Conservation (phyloP, 78 protist species). For the Mastigamoeba balamuthi region DNA sequence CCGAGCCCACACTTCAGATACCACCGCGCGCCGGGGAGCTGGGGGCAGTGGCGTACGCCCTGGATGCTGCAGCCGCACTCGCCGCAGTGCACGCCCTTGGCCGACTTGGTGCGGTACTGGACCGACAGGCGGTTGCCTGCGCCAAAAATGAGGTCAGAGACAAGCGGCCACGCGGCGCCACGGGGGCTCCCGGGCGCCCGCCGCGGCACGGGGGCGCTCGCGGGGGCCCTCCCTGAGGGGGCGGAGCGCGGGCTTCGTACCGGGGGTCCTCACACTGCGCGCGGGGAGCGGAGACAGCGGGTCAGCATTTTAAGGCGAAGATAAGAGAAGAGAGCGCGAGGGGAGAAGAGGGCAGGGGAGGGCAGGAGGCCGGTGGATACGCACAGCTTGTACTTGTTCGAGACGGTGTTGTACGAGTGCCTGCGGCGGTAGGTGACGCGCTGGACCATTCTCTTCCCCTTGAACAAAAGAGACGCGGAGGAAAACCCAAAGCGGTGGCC, state of each 20-base stretch:
- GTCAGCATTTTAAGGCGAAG: too few relatives aligned
- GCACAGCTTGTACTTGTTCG: constrained; percentile 12
- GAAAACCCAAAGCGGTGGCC: too few relatives aligned
- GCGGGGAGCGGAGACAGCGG: too few relatives aligned
- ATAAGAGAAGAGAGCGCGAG: background rate
- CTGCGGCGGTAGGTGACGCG: constrained; percentile 46
- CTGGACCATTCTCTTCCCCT: constrained; percentile 27
- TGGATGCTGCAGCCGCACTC: constrained; percentile 36
- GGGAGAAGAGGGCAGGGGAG: background rate
- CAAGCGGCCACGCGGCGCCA: too few relatives aligned
- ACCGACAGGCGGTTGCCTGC: too few relatives aligned
- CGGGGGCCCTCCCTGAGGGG: background rate
- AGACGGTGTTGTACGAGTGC: constrained; percentile 23
- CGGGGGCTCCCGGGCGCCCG: too few relatives aligned
- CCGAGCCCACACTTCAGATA: too few relatives aligned
- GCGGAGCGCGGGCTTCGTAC: constrained; percentile 1
- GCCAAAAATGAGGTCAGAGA: too few relatives aligned
- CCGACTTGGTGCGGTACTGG: constrained; percentile 47
- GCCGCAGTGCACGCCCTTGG: constrained; percentile 38
- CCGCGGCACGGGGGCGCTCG: background rate
- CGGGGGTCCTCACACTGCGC: constrained; percentile 59
- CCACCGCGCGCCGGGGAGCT: too few relatives aligned
- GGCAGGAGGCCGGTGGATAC: background rate
- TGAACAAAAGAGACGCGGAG: too few relatives aligned
- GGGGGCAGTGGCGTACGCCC: constrained; percentile 39